Conservation (phyloP, 306 rosid species). For the Hippophae rhamnoides region DNA sequence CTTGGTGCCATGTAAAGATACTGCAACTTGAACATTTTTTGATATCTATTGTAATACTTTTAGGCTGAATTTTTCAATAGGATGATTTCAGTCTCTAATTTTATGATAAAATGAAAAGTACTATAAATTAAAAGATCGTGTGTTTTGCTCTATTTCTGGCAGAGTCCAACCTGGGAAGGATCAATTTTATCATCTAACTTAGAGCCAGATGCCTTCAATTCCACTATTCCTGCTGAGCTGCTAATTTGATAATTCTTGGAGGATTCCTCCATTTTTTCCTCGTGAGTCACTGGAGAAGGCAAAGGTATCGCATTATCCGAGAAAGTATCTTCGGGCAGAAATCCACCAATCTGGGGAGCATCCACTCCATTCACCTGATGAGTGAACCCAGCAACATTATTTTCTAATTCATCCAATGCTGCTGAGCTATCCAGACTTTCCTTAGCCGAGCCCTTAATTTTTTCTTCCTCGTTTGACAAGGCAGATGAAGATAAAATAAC, state of each 20-base stretch:
- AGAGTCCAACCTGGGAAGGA: constrained; percentile 22
- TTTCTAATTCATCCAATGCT: constrained; percentile 11
- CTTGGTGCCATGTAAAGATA: too few relatives aligned
- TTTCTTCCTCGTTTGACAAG: constrained; percentile 1
- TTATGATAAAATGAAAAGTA: background rate
- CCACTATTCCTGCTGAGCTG: constrained; percentile 10
- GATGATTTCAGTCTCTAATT: background rate
- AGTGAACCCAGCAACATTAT: constrained; percentile 2
- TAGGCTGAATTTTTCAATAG: too few relatives aligned
- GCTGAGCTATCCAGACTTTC: constrained; percentile 9
- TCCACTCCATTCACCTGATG: constrained; percentile 8
- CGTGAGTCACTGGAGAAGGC: background rate
- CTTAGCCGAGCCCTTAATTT: constrained; percentile 5
- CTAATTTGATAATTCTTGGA: constrained; percentile 10
- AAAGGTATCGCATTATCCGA: constrained; percentile 2
- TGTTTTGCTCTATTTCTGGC: constrained; percentile 1
- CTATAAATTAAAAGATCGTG: background rate
- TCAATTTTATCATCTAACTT: constrained; percentile 11
- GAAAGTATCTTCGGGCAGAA: background rate
- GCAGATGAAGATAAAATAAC: constrained; percentile 2
- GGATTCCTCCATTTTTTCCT: constrained; percentile 9
- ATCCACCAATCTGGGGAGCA: constrained; percentile 7
- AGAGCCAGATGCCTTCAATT: constrained; percentile 11
- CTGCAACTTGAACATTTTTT: too few relatives aligned
- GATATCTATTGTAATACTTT: too few relatives aligned